Evolutionary conservation across 345 rosid genomes (phyloP).

Genomic region (Sonneratia caseolaris): DNA sequence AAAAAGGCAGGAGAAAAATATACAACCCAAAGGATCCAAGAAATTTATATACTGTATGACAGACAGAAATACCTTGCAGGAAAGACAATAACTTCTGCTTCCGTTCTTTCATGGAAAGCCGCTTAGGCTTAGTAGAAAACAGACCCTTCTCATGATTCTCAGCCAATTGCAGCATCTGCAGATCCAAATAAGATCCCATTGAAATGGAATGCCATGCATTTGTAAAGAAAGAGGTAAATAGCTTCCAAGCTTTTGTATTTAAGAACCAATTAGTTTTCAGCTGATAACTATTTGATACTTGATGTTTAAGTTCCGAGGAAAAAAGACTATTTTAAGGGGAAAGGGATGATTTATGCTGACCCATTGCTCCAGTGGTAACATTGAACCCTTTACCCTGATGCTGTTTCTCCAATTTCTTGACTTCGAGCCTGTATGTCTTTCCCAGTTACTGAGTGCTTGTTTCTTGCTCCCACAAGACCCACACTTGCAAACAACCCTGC

Average conservation of each 20-base stretch:
- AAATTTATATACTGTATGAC: background rate
- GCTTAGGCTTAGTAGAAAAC: conserved; percentile 46
- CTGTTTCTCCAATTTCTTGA: conserved; percentile 78
- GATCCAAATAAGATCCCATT: conserved; percentile 14
- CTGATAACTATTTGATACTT: too few relatives aligned
- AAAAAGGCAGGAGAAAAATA: too few relatives aligned
- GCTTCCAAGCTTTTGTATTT: background rate
- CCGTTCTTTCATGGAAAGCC: conserved; percentile 64
- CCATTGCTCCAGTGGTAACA: conserved; percentile 93
- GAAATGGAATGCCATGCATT: background rate
- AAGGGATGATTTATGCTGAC: conserved; percentile 27
- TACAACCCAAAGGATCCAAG: too few relatives aligned
- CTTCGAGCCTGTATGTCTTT: conserved; percentile 84
- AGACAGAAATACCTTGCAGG: conserved; percentile 44
- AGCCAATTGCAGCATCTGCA: conserved; percentile 86
- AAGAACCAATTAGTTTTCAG: background rate
- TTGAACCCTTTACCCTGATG: conserved; percentile 77
- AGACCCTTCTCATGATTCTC: conserved; percentile 63
- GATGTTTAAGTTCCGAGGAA: background rate
- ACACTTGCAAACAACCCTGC: conserved; percentile 94
- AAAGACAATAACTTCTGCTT: conserved; percentile 72
- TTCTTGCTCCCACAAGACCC: conserved; percentile 79
- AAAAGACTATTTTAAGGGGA: background rate
- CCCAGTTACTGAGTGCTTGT: conserved; percentile 95
- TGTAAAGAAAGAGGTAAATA: background rate